A percentile compares a stretch with the other conserved stretches of the same genome.
Evolutionary conservation across 106 monocot species (phyloP).

Genomic region (Allium sativum): DNA sequence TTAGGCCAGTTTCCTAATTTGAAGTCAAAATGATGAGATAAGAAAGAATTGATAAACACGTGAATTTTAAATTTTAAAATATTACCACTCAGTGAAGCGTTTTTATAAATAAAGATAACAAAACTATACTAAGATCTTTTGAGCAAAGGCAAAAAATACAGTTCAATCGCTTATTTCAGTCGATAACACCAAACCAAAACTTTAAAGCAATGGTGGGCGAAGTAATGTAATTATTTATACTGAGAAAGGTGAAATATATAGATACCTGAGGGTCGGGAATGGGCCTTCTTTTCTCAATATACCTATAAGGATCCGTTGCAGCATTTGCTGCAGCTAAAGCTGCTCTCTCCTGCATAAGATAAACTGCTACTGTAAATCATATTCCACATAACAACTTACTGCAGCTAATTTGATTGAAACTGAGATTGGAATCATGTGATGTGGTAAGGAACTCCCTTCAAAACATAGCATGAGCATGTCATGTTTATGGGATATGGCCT

Average conservation of each 20-base stretch:
- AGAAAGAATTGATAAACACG: neutral
- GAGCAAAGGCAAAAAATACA: neutral
- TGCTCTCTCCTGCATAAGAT: constrained; percentile 50
- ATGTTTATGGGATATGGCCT: too few relatives aligned
- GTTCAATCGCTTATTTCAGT: neutral
- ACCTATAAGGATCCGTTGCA: constrained; percentile 60
- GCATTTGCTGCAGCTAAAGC: constrained; percentile 73
- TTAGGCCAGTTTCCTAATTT: constrained; percentile 62
- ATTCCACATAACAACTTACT: too few relatives aligned
- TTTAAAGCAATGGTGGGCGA: neutral
- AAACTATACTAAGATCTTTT: neutral
- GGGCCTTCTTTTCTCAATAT: constrained; percentile 82
- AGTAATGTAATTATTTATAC: neutral
- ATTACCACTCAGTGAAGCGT: too few relatives aligned
- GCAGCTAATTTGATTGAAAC: too few relatives aligned
- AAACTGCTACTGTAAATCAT: too few relatives aligned
- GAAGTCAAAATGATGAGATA: neutral
- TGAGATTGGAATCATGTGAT: too few relatives aligned
- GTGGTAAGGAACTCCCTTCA: too few relatives aligned
- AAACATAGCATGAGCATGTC: too few relatives aligned
- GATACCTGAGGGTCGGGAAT: constrained; percentile 93
- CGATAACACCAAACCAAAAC: neutral
- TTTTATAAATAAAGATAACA: too few relatives aligned
- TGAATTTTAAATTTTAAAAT: too few relatives aligned
- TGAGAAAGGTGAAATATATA: neutral